Base-by-base conservation (phyloP, 495 filamentous ascomycete species). In the Tuber borchii region DNA sequence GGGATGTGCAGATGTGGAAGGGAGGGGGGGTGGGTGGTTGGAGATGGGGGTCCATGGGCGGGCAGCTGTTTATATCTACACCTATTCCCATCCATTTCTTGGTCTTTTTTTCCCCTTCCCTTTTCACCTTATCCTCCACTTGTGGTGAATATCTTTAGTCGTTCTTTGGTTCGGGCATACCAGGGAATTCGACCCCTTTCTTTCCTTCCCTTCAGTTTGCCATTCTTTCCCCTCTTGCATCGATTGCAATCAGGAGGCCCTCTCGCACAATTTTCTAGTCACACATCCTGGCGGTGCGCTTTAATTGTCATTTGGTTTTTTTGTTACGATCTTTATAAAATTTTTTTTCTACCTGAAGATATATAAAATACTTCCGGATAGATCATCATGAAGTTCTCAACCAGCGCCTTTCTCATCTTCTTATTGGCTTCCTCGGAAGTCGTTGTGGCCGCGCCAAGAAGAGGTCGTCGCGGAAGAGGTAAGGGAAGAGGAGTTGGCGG, bases 151-250 rank as follows among this genome's bases (percentile, higher is more conserved):
- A 65, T 65, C 56, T 65, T 65, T n/a, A 65, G 75, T 77, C 71
- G 65, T 77, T 77, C 77, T 74, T 71, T 79, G 34, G 26, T 70
- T 72, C 46, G 76, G 43, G 26, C 16, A 17, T 70, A 46, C 75
- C 65, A 56, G 48, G 69, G 46, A 70, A 74, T 73, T 74, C 65
- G 19, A n/a, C 42, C 61, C 42, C 65, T 74, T 75, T 69, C 69
- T 75, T 72, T 56, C 56, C 16, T 72, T 61, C 69, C 72, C 31
- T 65, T 76, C 9, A 16, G 34, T 34, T 76, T 76, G 69, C 74
- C n/a, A 76, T 76, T 78, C 74, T 31, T 78, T 76, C 76, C 76
- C 73, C 73, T 77, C 71, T 77, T 78, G 76, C 71, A 78, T 74
- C 43, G 71, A 79, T 44, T 79, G 72, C 51, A 78, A 73, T 45